Evolutionary conservation across 352 stramenopile species (phyloP), one percentile per base, ranked within the genome.

Genomic region (Pythium aristosporum): DNA sequence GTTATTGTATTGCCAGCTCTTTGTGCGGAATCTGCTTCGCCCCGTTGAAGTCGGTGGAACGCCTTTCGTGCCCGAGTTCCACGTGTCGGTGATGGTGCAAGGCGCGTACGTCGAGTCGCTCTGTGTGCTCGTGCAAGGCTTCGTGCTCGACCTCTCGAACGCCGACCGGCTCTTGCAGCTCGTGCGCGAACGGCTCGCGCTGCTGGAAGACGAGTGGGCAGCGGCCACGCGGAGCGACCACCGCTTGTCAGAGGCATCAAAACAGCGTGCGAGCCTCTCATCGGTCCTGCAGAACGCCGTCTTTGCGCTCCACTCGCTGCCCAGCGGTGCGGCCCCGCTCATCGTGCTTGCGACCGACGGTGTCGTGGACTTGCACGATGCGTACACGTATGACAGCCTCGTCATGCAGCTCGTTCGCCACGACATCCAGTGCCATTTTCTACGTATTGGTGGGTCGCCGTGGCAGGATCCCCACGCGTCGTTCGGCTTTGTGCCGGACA

Each of bases 361-460:
- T 5, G 88, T 96, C 32, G 73, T 94, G n/a, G 86, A 95, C 72
- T 57, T 93, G 12, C 76, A 76, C 20, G 71, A 94, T 41, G 76
- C 77, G 7, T 93, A 87, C 61, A 82, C 80, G 5, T 96, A 96
- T 44, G 88, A 96, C 68, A 90, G 85, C 34, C 61, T 96, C 44
- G 67, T 95, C 32, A 95, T 95, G 88, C 86, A 96, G 44, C 80
- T 96, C n/a, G 80, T 88, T 46, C 85, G 88, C 7, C 88, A 96
- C 61, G 85, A 96, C 66, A 85, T 95, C 47, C 79, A 92, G 44
- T 95, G 86, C 46, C 79, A 95, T 57, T 94, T 94, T 52, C 72
- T 96, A 44, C 77, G 80, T 2, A 75, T 95, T 28, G 85, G 88
- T 12, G 79, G 80, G 18, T 67, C 72, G 2, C 62, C 77, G 16